Evolutionary conservation across 129 eudicot genomes (phyloP).

Genomic region (Erigeron canadensis): DNA sequence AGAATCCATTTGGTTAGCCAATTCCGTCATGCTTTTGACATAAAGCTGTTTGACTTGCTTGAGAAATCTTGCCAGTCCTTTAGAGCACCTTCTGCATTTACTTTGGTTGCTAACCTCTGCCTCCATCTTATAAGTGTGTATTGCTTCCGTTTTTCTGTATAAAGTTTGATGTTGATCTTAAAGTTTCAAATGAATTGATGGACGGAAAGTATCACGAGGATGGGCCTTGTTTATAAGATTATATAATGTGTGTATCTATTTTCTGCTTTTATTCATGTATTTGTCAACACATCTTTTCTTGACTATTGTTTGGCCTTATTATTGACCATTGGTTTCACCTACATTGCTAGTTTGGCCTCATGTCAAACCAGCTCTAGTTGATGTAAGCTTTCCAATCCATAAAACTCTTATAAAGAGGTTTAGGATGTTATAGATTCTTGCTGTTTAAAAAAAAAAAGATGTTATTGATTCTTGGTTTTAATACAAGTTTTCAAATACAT

Average conservation of each 20-base stretch:
- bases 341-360: background rate
- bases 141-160: background rate
- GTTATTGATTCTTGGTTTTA: no score
- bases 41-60: conserved; percentile 30
- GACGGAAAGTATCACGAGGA: conserved; percentile 3
- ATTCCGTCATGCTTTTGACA: conserved; percentile 38
- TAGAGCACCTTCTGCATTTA: conserved; percentile 15
- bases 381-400: background rate
- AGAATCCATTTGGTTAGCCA: conserved; percentile 31
- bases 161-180: conserved; percentile 5
- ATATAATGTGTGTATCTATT: conserved; percentile 9
- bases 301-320: conserved; percentile 1
- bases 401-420: no score
- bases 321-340: conserved; percentile 5
- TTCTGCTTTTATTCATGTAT: background rate
- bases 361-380: background rate
- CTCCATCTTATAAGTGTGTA: conserved; percentile 17
- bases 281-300: conserved; percentile 2
- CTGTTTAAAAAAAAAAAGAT: no score
- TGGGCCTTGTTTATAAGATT: background rate
- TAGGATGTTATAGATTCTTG: no score
- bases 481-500: no score
- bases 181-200: background rate
- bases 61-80: conserved; percentile 34
- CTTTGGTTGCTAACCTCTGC: conserved; percentile 11